Evolutionary conservation across 768 basidiomycete species (phyloP).

Genomic region (Lyophyllum shimeji): DNA sequence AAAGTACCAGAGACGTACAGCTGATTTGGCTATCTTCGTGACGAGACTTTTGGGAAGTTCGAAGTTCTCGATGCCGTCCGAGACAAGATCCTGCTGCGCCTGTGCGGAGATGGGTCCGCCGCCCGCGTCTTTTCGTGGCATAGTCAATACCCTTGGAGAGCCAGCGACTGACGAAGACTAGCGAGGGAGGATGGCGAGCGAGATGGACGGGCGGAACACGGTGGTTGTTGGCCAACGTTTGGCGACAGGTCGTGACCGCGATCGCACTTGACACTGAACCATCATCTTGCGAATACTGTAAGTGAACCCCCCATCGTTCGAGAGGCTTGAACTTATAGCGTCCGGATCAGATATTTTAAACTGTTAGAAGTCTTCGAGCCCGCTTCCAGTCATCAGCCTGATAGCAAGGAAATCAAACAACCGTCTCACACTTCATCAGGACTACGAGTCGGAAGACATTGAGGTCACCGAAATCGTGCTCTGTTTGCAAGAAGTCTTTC

Average conservation of each 20-base stretch:
- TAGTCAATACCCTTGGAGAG: conserved; percentile 21
- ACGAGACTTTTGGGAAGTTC: conserved; percentile 85
- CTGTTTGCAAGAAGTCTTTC: no score
- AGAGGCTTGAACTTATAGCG: background rate
- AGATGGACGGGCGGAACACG: background rate
- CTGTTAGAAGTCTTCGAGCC: background rate
- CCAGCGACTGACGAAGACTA: background rate
- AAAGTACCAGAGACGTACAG: conserved; percentile 40
- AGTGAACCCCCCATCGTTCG: background rate
- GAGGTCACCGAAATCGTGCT: no score
- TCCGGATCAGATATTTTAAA: background rate
- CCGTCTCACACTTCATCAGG: no score
- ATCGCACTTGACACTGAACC: background rate
- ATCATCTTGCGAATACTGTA: background rate
- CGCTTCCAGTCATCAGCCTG: no score
- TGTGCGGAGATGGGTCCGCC: conserved; percentile 63
- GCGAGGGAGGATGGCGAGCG: background rate
- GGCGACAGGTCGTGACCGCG: background rate
- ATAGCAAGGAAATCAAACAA: no score
- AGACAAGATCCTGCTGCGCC: conserved; percentile 76
- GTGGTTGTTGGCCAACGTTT: background rate
- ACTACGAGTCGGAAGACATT: no score
- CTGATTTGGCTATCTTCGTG: conserved; percentile 81
- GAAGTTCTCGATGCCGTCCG: conserved; percentile 86
- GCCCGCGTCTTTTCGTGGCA: conserved; percentile 71